Evolutionary conservation across 352 stramenopile genomes (phyloP), one percentile per base, ranked within the genome.

Genomic region (Elongisporangium anandrum): DNA sequence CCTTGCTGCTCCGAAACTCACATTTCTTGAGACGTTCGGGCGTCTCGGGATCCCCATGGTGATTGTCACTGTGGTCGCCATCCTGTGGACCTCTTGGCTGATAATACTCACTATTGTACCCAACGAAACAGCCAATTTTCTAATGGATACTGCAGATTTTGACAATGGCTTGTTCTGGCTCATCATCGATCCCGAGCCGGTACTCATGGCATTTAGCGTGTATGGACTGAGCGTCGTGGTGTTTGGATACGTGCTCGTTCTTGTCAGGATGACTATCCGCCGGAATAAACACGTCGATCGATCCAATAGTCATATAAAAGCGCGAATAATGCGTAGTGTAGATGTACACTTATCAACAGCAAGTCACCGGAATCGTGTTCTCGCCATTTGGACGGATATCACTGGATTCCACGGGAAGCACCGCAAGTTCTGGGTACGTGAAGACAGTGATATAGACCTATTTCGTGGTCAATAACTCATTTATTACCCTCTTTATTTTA

Each of bases 371-470:
- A 12, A 65, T 45, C n/a, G 39, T 8, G 2, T 47, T 12, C n/a
- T 24, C 23, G 19, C 45, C 17, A 15, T 39, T 10, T 65, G 52
- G 45, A 9, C 39, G 20, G 48, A 65, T 12, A 21, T 81, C 17
- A 70, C 64, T 7, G 56, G 39, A 2, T 67, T 70, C 38, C 57
- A 73, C 10, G 72, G 75, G 4, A 52, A 49, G 17, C 67, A 77
- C 21, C 64, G 75, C 17, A 84, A 84, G 48, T 66, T 69, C 49
- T 84, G 75, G 72, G 75, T 84, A 64, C 29, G 63, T 51, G 26
- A 26, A 15, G 34, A 57, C 16, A 10, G 45, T 6, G 39, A 22
- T 12, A 16, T 66, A 0, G 24, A 34, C 24, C n/a, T n/a, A n/a
- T n/a, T n/a, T n/a, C n/a, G n/a, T n/a, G n/a, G n/a, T n/a, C n/a